Evolutionary conservation across 2,329 filamentous ascomycete genomes (phyloP), one percentile per base, ranked within the genome.

Genomic region (Stachybotrys chlorohalonatus): DNA sequence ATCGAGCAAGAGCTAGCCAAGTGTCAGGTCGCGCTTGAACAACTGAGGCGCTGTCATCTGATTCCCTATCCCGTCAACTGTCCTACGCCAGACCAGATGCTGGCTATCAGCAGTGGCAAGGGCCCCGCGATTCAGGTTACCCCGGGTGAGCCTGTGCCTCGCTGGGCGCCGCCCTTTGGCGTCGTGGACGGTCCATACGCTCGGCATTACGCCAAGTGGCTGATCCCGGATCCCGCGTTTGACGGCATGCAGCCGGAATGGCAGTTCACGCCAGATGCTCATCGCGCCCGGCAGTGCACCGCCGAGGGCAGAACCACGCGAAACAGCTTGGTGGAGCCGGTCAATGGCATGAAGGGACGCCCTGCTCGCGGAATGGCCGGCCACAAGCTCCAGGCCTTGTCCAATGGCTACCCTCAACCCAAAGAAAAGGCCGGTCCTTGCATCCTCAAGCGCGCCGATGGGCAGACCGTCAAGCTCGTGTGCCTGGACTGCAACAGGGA

Each of bases 1-100:
- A 96, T 97, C 70, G 90, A 97, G 67, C 91, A 96, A 72, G 94
- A 97, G 74, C 81, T 97, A 60, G 93, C 90, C 60, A 97, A 96
- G 75, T 96, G 92, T 67, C 92, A 97, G 74, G 77, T 92, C 59
- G 90, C 92, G 11, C 79, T 97, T 62, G 94, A 99, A 73, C 94
- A 97, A 73, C 77, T 99, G 59, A 88, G 94, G 63, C 86, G 94
- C 57, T 96, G 92, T 73, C 86, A 94, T 67, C 78, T 97, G 61
- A 93, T 96, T 62, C 93, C 93, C 5, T 97, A 91, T 69, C 92
- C 93, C 36, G 83, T 85, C 59, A 82, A 83, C 59, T 79, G 82
- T 58, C 81, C 83, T 47, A 83, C 84, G 8, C 85, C 86, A 31
- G 75, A 82, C 59, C 81, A 84, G 63, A 85, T 85, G 81, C 70